Conservation (phyloP, 2,329 filamentous ascomycete genomes). For the Aspergillus luchuensis region DNA sequence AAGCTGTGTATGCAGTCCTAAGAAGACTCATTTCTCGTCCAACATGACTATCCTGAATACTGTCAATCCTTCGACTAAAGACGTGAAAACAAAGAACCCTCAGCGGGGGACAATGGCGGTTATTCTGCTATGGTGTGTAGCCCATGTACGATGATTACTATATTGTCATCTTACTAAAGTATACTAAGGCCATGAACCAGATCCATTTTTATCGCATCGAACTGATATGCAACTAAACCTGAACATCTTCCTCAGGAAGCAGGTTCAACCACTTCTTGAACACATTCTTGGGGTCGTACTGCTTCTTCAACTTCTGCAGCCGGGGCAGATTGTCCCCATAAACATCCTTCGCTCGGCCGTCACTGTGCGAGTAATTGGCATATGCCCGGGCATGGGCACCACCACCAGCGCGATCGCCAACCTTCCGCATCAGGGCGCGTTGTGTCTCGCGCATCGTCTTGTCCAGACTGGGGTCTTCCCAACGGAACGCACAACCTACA, state of each 20-base stretch:
- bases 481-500: conserved; percentile 11
- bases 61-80: too few species aligned
- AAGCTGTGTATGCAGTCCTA: too few species aligned
- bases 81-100: too few species aligned
- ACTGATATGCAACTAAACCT: not conserved
- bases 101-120: too few species aligned
- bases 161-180: too few species aligned
- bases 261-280: conserved; percentile 13
- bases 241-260: not conserved
- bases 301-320: conserved; percentile 12
- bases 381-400: not conserved
- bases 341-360: not conserved
- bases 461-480: conserved; percentile 8
- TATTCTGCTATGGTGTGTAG: too few species aligned
- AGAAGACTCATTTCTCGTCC: too few species aligned
- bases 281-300: conserved; percentile 12
- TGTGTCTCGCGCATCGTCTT: conserved; percentile 47
- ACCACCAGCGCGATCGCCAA: not conserved
- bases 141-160: too few species aligned
- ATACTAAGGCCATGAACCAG: too few species aligned
- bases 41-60: too few species aligned
- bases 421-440: conserved; percentile 46
- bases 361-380: not conserved
- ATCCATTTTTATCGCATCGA: too few species aligned
- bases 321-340: conserved; percentile 3